Evolutionary conservation across 2,329 filamentous ascomycete species (phyloP).

Genomic region (Calonectria ilicicola): DNA sequence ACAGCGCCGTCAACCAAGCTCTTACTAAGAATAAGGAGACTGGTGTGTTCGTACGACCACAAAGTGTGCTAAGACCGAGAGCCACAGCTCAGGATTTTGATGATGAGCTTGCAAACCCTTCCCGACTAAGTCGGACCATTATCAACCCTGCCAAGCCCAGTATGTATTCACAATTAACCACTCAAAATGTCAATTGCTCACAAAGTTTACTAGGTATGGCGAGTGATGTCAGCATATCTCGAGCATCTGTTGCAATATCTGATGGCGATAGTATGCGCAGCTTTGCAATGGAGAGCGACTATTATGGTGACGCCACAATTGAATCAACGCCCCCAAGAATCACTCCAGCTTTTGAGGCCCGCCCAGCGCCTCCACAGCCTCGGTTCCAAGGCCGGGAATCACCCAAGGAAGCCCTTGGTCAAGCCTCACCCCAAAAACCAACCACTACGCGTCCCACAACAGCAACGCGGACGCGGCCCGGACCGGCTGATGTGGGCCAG

Average conservation of each 20-base stretch:
- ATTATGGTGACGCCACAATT: constrained; percentile 53
- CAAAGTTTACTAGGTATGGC: neutral
- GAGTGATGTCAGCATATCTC: neutral
- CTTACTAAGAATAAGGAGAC: constrained; percentile 36
- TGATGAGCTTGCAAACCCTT: constrained; percentile 31
- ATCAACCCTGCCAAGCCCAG: constrained; percentile 5
- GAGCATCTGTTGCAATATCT: constrained; percentile 27
- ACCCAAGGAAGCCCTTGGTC: neutral
- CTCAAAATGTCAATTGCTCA: neutral
- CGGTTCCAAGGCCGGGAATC: neutral
- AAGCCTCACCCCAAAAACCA: constrained; percentile 9
- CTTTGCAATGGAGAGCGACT: constrained; percentile 52
- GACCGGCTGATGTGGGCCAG: neutral
- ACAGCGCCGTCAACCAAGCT: constrained; percentile 45
- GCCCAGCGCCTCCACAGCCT: neutral
- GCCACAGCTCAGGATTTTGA: constrained; percentile 22
- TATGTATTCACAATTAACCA: constrained; percentile 12
- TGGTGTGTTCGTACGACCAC: constrained; percentile 32
- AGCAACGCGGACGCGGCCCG: neutral
- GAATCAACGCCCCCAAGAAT: constrained; percentile 42
- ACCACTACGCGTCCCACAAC: neutral
- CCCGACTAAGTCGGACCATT: neutral
- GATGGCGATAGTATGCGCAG: constrained; percentile 50
- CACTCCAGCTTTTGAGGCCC: constrained; percentile 13
- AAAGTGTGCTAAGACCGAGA: constrained; percentile 6